These are phyloP conservation scores for Saccharomyces mikatae DNA, from an alignment of 805 yeast species.

Conservation along the genomic window DNA sequence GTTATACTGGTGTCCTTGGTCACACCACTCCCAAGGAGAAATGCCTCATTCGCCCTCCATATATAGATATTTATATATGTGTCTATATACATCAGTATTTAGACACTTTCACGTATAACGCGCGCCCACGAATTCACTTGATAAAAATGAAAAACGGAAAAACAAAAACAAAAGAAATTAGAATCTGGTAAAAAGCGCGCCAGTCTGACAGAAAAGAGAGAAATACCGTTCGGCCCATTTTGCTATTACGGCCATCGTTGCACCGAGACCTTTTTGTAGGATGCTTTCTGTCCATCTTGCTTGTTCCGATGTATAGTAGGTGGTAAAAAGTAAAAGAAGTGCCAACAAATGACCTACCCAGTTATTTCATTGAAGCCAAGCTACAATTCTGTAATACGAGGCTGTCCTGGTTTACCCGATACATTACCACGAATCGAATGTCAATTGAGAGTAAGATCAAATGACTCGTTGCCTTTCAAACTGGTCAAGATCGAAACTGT, in stretches of 20 bases:
- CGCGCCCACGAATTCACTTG: constrained; percentile 5
- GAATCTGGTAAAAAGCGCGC: neutral
- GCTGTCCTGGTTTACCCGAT: constrained; percentile 63
- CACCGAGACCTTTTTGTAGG: neutral
- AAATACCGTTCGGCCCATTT: neutral
- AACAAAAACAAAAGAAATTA: neutral
- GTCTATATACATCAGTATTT: neutral
- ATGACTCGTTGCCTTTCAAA: constrained; percentile 39
- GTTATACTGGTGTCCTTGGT: neutral
- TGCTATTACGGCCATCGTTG: neutral
- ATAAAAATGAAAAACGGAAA: neutral
- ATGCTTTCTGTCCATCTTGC: neutral
- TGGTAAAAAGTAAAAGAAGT: neutral
- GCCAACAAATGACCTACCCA: constrained; percentile 20
- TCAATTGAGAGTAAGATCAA: constrained; percentile 45
- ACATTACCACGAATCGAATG: constrained; percentile 55
- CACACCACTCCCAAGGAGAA: neutral
- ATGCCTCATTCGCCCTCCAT: neutral
- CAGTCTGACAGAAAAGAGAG: neutral
- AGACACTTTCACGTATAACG: neutral
- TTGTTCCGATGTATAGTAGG: neutral
- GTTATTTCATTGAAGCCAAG: constrained; percentile 40
- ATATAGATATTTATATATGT: neutral
- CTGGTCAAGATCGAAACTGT: constrained; percentile 42
- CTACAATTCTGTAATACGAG: constrained; percentile 45